Conservation (phyloP, 345 rosid genomes). For the Eucalyptus paniculata region DNA sequence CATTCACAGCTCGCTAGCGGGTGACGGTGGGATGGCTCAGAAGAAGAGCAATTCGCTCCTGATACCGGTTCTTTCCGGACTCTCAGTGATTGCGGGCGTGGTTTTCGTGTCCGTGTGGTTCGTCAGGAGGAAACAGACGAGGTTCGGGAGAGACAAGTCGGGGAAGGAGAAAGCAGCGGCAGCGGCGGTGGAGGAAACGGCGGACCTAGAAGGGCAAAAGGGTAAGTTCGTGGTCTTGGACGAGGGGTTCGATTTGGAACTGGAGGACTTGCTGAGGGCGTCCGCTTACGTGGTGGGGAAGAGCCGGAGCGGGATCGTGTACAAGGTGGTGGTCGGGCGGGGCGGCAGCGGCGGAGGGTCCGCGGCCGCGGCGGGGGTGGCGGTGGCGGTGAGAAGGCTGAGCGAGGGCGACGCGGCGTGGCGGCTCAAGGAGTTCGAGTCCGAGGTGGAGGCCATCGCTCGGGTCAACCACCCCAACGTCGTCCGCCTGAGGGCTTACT, state of each 20-base stretch:
- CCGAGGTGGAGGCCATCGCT: constrained; percentile 64
- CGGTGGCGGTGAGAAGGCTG: constrained; percentile 67
- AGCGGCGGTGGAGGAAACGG: background rate
- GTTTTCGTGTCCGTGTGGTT: constrained; percentile 55
- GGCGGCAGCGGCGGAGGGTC: constrained; percentile 36
- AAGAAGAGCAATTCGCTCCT: background rate
- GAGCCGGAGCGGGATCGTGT: constrained; percentile 78
- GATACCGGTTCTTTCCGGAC: constrained; percentile 50
- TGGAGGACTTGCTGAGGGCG: constrained; percentile 88
- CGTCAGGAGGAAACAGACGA: constrained; percentile 26
- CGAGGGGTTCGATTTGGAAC: constrained; percentile 68
- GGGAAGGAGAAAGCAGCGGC: constrained; percentile 18
- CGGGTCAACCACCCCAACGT: constrained; percentile 77
- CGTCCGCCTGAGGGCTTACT: constrained; percentile 69
- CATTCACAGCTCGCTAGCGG: background rate
- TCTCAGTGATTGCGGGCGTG: constrained; percentile 45
- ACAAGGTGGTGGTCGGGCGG: constrained; percentile 63
- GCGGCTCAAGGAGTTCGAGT: constrained; percentile 75
- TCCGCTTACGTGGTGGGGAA: constrained; percentile 93
- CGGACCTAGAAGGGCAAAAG: constrained; percentile 27
- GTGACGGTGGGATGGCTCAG: background rate
- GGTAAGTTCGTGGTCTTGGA: constrained; percentile 66
- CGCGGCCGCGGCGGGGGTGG: constrained; percentile 10
- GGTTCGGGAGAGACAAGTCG: constrained; percentile 6
- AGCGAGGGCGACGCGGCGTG: constrained; percentile 66